Percentiles rank a stretch among this genome's conserved stretches.
Evolutionary conservation across 768 basidiomycete genomes (phyloP).

Genomic region (Serendipita sp.): DNA sequence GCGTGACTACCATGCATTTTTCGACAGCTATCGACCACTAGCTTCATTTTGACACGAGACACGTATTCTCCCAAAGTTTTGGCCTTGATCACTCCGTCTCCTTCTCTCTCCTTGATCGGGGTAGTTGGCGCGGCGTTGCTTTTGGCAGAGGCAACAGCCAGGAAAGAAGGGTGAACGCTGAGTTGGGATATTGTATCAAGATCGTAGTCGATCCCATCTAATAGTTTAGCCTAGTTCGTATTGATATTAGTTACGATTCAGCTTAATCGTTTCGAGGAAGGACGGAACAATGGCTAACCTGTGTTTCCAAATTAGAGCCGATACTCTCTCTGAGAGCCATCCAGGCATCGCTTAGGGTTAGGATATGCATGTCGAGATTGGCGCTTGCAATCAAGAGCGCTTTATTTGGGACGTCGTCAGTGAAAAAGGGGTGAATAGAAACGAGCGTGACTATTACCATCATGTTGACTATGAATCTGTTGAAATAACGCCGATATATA

Average conservation of each 20-base stretch:
- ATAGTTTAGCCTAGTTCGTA: conserved; percentile 44
- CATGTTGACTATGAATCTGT: neutral
- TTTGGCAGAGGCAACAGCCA: conserved; percentile 47
- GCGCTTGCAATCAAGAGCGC: conserved; percentile 58
- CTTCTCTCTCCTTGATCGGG: neutral
- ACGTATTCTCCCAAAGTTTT: conserved; percentile 72
- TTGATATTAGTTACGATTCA: conserved; percentile 16
- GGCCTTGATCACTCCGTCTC: conserved; percentile 37
- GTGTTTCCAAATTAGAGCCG: neutral
- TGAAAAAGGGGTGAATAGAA: neutral
- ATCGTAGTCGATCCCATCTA: conserved; percentile 52
- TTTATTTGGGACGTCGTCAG: conserved; percentile 25
- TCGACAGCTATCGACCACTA: conserved; percentile 57
- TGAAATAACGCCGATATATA: neutral
- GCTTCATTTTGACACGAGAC: conserved; percentile 58
- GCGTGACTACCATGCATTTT: conserved; percentile 38
- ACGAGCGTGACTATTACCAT: neutral
- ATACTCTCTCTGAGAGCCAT: conserved; percentile 26
- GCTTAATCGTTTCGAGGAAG: neutral
- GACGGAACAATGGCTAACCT: neutral
- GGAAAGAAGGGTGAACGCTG: conserved; percentile 56
- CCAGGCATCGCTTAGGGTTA: conserved; percentile 46
- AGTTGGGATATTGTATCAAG: conserved; percentile 53
- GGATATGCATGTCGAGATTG: conserved; percentile 54
- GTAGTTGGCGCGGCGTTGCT: conserved; percentile 26